Evolutionary conservation across 768 basidiomycete genomes (phyloP).

Genomic region (Collybia sp.): DNA sequence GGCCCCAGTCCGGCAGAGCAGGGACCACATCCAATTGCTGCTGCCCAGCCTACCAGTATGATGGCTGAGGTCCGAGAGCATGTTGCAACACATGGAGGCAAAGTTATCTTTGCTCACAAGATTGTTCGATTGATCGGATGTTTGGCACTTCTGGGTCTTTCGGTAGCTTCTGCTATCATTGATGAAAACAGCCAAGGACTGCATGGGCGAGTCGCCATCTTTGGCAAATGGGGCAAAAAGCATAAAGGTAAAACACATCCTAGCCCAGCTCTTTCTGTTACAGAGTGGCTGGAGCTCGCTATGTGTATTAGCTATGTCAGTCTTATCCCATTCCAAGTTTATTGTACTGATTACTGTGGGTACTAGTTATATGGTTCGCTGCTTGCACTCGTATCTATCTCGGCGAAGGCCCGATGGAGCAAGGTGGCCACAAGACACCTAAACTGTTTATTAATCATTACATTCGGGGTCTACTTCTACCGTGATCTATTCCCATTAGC

Average conservation of each 20-base stretch:
- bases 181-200: slow-evolving; percentile 16
- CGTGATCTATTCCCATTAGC: slow-evolving; percentile 58
- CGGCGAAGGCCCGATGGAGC: slow-evolving; percentile 31
- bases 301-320: slow-evolving; percentile 27
- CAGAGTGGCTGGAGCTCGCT: slow-evolving; percentile 24
- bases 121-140: slow-evolving; percentile 39
- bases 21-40: not conserved
- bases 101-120: slow-evolving; percentile 41
- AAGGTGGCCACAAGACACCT: slow-evolving; percentile 38
- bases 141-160: slow-evolving; percentile 44
- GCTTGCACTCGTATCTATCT: slow-evolving; percentile 35
- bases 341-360: not conserved
- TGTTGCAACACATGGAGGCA: slow-evolving; percentile 39
- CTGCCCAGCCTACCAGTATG: not conserved
- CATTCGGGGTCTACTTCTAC: slow-evolving; percentile 46
- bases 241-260: slow-evolving; percentile 15
- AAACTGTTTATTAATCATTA: slow-evolving; percentile 39
- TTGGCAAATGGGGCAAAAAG: slow-evolving; percentile 21
- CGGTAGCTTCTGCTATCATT: slow-evolving; percentile 35
- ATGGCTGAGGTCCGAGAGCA: slow-evolving; percentile 30
- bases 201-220: slow-evolving; percentile 1
- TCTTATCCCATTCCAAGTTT: not conserved
- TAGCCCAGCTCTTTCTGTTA: slow-evolving; percentile 10
- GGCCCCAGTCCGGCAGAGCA: not conserved
- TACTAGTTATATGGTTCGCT: slow-evolving; percentile 39